Evolutionary conservation across 768 basidiomycete species (phyloP).

Genomic region (Pleurotus ostreatus): DNA sequence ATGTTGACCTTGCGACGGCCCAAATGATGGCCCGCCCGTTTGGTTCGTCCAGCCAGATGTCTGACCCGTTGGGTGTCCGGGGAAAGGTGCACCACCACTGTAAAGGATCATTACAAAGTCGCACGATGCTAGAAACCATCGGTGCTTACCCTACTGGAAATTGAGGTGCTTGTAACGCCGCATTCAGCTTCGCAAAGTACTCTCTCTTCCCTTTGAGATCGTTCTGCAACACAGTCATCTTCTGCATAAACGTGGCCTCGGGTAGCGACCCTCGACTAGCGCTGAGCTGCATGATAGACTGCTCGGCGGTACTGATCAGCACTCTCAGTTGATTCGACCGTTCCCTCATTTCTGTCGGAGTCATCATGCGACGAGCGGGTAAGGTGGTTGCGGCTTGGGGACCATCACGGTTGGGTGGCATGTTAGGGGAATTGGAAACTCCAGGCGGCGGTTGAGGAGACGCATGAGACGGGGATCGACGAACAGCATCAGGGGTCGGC

Average conservation of each 20-base stretch:
- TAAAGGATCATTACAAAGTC: too few relatives aligned
- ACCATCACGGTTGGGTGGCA: constrained; percentile 5
- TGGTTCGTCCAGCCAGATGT: constrained; percentile 21
- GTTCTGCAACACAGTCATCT: constrained; percentile 7
- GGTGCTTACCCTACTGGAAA: too few relatives aligned
- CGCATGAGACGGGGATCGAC: constrained; percentile 46
- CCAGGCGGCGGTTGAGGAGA: constrained; percentile 20
- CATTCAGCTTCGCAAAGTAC: constrained; percentile 28
- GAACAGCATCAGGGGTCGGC: constrained; percentile 37
- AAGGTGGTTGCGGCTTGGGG: background rate
- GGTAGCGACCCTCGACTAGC: constrained; percentile 6
- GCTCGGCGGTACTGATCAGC: constrained; percentile 16
- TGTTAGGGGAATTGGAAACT: constrained; percentile 8
- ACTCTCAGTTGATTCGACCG: constrained; percentile 11
- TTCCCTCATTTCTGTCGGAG: constrained; percentile 16
- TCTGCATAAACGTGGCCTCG: constrained; percentile 4
- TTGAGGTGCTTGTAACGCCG: constrained; percentile 18
- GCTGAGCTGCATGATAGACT: constrained; percentile 14
- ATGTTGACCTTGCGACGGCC: constrained; percentile 6
- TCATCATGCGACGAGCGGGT: constrained; percentile 16
- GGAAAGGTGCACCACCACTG: too few relatives aligned
- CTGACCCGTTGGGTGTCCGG: constrained; percentile 15
- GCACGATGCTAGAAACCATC: too few relatives aligned
- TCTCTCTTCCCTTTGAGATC: constrained; percentile 36
- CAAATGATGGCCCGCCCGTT: constrained; percentile 12